Evolutionary conservation across 176 grass and related monocot species (phyloP).

Genomic region (Canna indica): DNA sequence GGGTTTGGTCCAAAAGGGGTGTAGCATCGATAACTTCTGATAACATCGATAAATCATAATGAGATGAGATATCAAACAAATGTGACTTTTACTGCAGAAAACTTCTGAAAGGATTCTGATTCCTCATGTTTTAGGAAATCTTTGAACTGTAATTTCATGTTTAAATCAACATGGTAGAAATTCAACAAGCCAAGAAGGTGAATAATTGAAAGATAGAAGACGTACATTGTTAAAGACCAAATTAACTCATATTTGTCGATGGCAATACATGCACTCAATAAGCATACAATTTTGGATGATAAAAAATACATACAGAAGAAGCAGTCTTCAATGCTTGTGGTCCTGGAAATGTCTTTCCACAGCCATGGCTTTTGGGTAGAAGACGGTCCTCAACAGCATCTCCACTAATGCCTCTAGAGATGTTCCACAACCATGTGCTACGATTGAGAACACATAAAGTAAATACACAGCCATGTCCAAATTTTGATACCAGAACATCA

Average conservation of each 20-base stretch:
- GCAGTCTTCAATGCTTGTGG: constrained; percentile 58
- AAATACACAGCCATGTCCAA: neutral
- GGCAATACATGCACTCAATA: neutral
- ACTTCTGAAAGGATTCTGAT: neutral
- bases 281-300: neutral
- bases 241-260: neutral
- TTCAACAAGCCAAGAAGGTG: neutral
- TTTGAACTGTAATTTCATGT: neutral
- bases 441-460: constrained; percentile 3
- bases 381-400: constrained; percentile 89
- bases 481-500: neutral
- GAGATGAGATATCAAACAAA: neutral
- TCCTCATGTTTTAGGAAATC: neutral
- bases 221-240: neutral
- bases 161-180: neutral
- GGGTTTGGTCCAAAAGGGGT: no score
- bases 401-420: constrained; percentile 73
- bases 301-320: constrained; percentile 34
- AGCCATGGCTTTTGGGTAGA: constrained; percentile 84
- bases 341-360: constrained; percentile 99
- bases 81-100: neutral
- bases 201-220: neutral
- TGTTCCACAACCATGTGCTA: constrained; percentile 93
- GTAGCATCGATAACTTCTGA: no score
- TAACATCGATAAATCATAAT: no score